Evolutionary conservation across 768 basidiomycete species (phyloP).

Genomic region (Pleurotus tuber-regium): DNA sequence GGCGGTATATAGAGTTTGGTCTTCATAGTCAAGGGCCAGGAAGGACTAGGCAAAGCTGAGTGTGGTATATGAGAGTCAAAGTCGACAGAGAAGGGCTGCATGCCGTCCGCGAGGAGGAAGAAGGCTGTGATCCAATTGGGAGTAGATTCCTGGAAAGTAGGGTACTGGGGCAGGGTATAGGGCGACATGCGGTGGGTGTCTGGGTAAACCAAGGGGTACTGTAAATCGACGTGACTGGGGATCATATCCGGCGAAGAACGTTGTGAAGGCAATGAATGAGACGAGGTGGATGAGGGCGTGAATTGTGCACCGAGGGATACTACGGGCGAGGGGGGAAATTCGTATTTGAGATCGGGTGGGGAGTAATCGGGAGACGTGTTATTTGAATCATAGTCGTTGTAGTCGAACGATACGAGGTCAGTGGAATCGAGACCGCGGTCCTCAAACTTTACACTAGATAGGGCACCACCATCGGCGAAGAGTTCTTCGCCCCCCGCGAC

Average conservation of each 20-base stretch:
- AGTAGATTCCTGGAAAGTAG: slow-evolving; percentile 9
- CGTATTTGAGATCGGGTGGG: slow-evolving; percentile 39
- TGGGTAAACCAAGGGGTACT: background rate
- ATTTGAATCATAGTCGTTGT: slow-evolving; percentile 39
- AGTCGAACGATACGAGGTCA: slow-evolving; percentile 47
- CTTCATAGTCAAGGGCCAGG: slow-evolving; percentile 48
- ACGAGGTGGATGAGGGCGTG: slow-evolving; percentile 13
- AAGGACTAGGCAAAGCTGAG: slow-evolving; percentile 29
- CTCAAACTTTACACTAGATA: slow-evolving; percentile 55
- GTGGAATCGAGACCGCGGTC: slow-evolving; percentile 31
- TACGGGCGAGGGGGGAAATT: slow-evolving; percentile 48
- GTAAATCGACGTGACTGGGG: slow-evolving; percentile 27
- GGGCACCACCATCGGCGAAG: slow-evolving; percentile 45
- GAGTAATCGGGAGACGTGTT: slow-evolving; percentile 46
- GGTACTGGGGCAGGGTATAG: background rate
- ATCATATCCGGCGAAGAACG: slow-evolving; percentile 24
- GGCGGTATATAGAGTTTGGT: slow-evolving; percentile 58
- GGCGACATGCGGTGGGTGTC: background rate
- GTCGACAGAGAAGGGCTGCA: slow-evolving; percentile 60
- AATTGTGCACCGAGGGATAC: slow-evolving; percentile 18
- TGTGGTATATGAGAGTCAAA: slow-evolving; percentile 51
- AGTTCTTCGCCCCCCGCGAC: slow-evolving; percentile 81
- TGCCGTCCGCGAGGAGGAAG: slow-evolving; percentile 64
- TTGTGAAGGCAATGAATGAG: slow-evolving; percentile 16
- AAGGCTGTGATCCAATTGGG: slow-evolving; percentile 37